Evolutionary conservation across 345 rosid genomes (phyloP).

Genomic region (Salix caprea): DNA sequence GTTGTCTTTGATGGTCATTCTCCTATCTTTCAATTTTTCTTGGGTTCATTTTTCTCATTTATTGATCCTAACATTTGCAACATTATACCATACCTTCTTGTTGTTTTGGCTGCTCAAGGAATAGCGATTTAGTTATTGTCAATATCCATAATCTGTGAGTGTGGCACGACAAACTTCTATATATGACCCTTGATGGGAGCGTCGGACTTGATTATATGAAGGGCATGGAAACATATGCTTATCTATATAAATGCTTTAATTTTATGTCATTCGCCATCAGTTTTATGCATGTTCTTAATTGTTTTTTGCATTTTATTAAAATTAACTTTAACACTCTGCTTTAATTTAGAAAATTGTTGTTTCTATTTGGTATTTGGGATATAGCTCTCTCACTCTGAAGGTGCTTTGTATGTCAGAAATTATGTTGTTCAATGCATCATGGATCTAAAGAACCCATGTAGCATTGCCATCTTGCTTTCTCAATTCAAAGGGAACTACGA

Average conservation of each 20-base stretch:
- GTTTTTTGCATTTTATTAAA: not conserved
- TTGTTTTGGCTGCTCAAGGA: not conserved
- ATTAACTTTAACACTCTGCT: not conserved
- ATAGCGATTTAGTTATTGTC: not conserved
- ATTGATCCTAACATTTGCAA: not conserved
- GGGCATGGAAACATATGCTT: not conserved
- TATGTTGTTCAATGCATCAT: constrained; percentile 71
- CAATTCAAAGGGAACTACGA: constrained; percentile 51
- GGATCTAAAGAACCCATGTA: constrained; percentile 43
- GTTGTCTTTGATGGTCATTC: not conserved
- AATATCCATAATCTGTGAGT: not conserved
- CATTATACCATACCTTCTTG: not conserved
- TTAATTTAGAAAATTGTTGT: not conserved
- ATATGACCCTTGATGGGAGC: not conserved
- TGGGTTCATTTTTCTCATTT: not conserved
- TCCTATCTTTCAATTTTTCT: not conserved
- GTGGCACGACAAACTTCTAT: not conserved
- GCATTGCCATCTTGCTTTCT: constrained; percentile 32
- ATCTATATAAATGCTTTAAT: not conserved
- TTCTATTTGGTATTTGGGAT: not conserved
- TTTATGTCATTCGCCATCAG: not conserved
- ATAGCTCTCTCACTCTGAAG: constrained; percentile 3
- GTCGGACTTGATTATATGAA: not conserved
- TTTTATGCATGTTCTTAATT: not conserved
- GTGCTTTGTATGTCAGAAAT: constrained; percentile 40